Percentiles rank a stretch among this genome's conserved stretches.
Conservation (phyloP, 768 basidiomycete genomes). For the Lentinula edodes region DNA sequence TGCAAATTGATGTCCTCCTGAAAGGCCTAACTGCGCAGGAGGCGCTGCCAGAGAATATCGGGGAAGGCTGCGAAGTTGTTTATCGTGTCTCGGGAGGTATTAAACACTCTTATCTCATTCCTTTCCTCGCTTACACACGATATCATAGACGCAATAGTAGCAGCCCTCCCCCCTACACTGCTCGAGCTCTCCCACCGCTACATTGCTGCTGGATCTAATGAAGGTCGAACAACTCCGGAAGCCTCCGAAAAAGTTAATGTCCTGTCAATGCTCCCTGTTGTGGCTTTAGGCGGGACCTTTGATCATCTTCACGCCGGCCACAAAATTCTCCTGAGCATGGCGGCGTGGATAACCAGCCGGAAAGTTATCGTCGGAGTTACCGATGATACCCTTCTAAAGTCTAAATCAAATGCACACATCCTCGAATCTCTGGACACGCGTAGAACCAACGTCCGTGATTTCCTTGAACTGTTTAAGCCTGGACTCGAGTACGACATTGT, state of each 20-base stretch:
- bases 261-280: slow-evolving; percentile 52
- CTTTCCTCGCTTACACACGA: not conserved
- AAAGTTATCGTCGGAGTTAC: slow-evolving; percentile 91
- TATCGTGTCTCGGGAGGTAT: slow-evolving; percentile 46
- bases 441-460: slow-evolving; percentile 51
- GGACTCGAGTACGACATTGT: slow-evolving; percentile 62
- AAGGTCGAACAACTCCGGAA: not conserved
- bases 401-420: slow-evolving; percentile 65
- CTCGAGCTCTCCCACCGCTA: slow-evolving; percentile 1
- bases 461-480: slow-evolving; percentile 68
- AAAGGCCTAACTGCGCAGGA: slow-evolving; percentile 39
- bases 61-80: slow-evolving; percentile 38
- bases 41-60: slow-evolving; percentile 35
- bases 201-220: not conserved
- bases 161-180: slow-evolving; percentile 1
- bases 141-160: not conserved
- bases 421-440: slow-evolving; percentile 60
- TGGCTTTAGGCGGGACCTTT: slow-evolving; percentile 93
- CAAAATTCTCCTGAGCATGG: slow-evolving; percentile 94
- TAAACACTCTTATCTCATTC: slow-evolving; percentile 12
- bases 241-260: slow-evolving; percentile 2
- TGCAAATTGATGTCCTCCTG: slow-evolving; percentile 76
- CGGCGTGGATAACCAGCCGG: slow-evolving; percentile 68
- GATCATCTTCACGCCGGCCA: slow-evolving; percentile 98
- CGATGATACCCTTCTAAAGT: slow-evolving; percentile 63